Conservation (phyloP, 2,329 filamentous ascomycete genomes). For the Lasiodiplodia hormozganensis region DNA sequence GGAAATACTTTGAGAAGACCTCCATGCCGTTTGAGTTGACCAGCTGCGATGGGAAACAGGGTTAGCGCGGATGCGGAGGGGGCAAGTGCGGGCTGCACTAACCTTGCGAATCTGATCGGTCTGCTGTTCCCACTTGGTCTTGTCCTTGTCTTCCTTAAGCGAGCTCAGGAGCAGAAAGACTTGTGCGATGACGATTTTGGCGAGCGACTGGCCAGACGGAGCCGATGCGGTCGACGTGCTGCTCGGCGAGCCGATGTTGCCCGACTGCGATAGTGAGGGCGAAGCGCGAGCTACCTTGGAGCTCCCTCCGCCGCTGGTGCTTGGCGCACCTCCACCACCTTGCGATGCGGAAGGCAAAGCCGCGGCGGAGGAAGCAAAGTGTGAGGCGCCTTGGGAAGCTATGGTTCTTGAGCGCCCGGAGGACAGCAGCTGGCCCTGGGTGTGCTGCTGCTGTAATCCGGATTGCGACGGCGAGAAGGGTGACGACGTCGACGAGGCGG, state of each 20-base stretch:
- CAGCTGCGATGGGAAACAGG: slow-evolving; percentile 63
- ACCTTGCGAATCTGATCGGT: slow-evolving; percentile 92
- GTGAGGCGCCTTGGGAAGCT: slow-evolving; percentile 60
- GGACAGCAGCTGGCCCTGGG: slow-evolving; percentile 60
- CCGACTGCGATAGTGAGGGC: slow-evolving; percentile 64
- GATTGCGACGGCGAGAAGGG: slow-evolving; percentile 61
- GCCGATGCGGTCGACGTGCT: slow-evolving; percentile 54
- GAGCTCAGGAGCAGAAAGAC: slow-evolving; percentile 93
- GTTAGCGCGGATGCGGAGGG: slow-evolving; percentile 34
- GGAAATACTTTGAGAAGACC: slow-evolving; percentile 95
- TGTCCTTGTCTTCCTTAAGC: slow-evolving; percentile 94
- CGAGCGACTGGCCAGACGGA: slow-evolving; percentile 61
- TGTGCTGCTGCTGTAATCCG: slow-evolving; percentile 61
- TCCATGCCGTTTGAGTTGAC: slow-evolving; percentile 99
- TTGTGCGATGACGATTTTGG: slow-evolving; percentile 94
- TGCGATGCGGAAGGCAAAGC: slow-evolving; percentile 57
- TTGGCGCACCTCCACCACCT: slow-evolving; percentile 58
- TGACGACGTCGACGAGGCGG: slow-evolving; percentile 61
- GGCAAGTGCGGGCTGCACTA: slow-evolving; percentile 41
- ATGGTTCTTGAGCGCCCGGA: slow-evolving; percentile 63
- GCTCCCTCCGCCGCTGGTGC: slow-evolving; percentile 61
- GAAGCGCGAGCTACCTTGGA: slow-evolving; percentile 66
- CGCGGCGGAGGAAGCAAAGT: slow-evolving; percentile 63
- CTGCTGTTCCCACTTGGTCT: slow-evolving; percentile 91
- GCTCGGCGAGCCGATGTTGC: slow-evolving; percentile 61